phyloP scores from a whole-genome alignment of 176 grass and related monocot genomes.

The barley (Hordeum vulgare) region MorexV3_pseudomolecules_assembly NC_058522.1:400607641-400608140 shows the following conservation, averaged over 20 bases:
- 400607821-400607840: neutral
- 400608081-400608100: neutral
- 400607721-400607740: neutral
- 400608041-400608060: neutral
- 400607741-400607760: neutral
- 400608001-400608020: neutral
- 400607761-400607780: neutral
- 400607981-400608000: neutral
- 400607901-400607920: neutral
- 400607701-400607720: constrained; percentile 1
- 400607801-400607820: neutral
- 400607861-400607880: neutral
- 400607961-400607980: neutral
- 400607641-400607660: neutral
- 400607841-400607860: neutral
- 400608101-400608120: neutral
- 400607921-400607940: neutral
- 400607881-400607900: neutral
- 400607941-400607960: neutral
- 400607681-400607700: neutral
- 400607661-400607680: neutral
- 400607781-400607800: neutral
- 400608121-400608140: neutral
- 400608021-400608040: neutral
- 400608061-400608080: neutral